Percentiles rank a stretch among this genome's conserved stretches.
Conservation (phyloP, 2,329 filamentous ascomycete genomes). For the Cladosporium sp. region DNA sequence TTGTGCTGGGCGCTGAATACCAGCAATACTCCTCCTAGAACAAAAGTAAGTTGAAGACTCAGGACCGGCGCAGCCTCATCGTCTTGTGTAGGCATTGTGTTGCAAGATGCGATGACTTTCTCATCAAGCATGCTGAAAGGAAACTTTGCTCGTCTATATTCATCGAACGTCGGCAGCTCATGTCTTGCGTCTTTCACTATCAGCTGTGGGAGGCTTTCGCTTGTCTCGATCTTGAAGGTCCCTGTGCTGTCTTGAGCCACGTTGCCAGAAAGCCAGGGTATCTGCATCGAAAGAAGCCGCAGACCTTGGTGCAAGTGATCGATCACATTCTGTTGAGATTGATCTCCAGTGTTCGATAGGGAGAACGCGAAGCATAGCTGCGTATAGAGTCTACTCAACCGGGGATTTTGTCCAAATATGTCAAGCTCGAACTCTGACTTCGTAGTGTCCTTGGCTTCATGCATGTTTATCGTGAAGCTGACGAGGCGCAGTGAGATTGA, state of each 20-base stretch:
- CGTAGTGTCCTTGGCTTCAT: no score
- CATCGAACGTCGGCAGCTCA: neutral
- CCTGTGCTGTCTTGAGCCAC: neutral
- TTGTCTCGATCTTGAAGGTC: no score
- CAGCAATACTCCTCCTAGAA: constrained; percentile 16
- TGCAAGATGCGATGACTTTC: constrained; percentile 3
- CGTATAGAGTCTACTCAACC: constrained; percentile 10
- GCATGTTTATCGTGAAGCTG: no score
- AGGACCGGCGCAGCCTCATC: constrained; percentile 11
- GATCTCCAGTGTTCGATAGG: neutral
- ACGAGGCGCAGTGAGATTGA: no score
- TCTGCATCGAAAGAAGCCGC: neutral
- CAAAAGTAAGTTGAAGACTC: constrained; percentile 14
- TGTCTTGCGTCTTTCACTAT: neutral
- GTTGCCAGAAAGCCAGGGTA: neutral
- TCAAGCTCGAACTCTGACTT: neutral
- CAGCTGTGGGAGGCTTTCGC: no score
- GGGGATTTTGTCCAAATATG: constrained; percentile 9
- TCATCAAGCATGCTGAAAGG: constrained; percentile 13
- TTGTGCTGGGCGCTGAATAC: constrained; percentile 15
- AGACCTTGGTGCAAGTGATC: neutral
- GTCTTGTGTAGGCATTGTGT: neutral
- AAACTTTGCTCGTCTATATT: neutral
- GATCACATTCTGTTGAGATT: no score
- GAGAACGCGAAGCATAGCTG: constrained; percentile 12